Evolutionary conservation across 2,329 filamentous ascomycete species (phyloP).

Genomic region (Diaporthe citriasiana): DNA sequence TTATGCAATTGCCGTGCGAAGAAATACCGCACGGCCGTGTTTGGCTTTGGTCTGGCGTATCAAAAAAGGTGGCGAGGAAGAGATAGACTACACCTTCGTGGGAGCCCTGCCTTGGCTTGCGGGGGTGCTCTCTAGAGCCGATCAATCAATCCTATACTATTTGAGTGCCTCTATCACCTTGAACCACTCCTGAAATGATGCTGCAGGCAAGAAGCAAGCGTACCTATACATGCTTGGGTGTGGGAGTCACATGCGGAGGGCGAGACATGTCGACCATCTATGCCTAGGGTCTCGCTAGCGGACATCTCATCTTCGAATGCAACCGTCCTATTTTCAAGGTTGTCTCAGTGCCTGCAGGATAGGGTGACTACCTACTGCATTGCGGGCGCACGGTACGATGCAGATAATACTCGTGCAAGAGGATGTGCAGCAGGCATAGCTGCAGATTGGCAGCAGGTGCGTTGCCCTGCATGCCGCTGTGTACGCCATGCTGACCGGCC

Average conservation of each 20-base stretch:
- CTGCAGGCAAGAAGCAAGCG: constrained; percentile 64
- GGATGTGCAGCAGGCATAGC: not conserved
- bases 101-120: constrained; percentile 31
- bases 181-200: not conserved
- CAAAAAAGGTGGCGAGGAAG: constrained; percentile 61
- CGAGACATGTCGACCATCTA: not conserved
- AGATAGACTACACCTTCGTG: constrained; percentile 53
- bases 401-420: not conserved
- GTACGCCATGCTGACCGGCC: constrained; percentile 14
- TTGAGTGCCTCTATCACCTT: not conserved
- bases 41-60: constrained; percentile 62
- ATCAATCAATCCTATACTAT: not conserved
- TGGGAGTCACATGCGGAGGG: not conserved
- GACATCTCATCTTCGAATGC: not conserved
- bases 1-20: constrained; percentile 56
- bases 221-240: constrained; percentile 48
- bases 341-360: not conserved
- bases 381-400: not conserved
- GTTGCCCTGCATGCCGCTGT: not conserved
- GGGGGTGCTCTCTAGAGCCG: not conserved
- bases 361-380: not conserved
- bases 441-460: constrained; percentile 3
- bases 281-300: not conserved
- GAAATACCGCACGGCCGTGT: constrained; percentile 68
- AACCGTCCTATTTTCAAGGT: not conserved